Base-by-base conservation (phyloP, 768 basidiomycete genomes). In the Mycena amicta region DNA sequence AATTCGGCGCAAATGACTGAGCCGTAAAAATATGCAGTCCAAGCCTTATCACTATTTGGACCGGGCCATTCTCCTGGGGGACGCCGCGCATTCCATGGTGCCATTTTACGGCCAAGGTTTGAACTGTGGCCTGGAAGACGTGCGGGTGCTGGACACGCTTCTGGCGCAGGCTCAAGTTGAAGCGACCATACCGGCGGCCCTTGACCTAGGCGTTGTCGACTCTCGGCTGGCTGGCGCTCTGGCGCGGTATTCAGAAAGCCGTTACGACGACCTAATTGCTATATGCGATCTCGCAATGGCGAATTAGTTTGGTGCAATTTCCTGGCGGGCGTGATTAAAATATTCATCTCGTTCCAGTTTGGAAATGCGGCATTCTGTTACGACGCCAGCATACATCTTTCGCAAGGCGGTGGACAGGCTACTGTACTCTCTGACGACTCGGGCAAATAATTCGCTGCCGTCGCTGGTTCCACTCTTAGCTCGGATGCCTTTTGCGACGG, bases 81-180 rank as follows among this genome's bases (percentile, higher is more conserved):
- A 99, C 73, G 90, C 96, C 39, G 93, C 94, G 12, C 96, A 99
- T 74, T 90, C 93, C 41, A 98, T 98, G 95, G 95, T 95, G n/a
- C 95, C 96, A 61, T 95, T 95, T 77, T 95, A 91, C 71, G 92
- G 96, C 41, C 96, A 99, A 80, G 96, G 96, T 40, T 82, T 98
- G 66, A 99, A 99, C 70, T 97, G 95, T 70, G 96, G 96, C 16
- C 83, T 99, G 52, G 96, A 99, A 75, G 96, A 99, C 73, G 95
- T 98, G 66, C 86, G 97, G 64, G 85, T 98, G 52, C 81, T 99
- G 63, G 83, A 87, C 58, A 80, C 84, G 28, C 75, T 95, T 55
- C 80, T 98, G 67, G 83, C 84, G 55, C 80, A 87, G 58, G 86
- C 90, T 72, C 80, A 81, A 16, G 88, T 95, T 57, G 76, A 81